These are phyloP conservation scores for Bauhinia variegata DNA, from an alignment of 306 rosid species.

Conservation along the genomic window DNA sequence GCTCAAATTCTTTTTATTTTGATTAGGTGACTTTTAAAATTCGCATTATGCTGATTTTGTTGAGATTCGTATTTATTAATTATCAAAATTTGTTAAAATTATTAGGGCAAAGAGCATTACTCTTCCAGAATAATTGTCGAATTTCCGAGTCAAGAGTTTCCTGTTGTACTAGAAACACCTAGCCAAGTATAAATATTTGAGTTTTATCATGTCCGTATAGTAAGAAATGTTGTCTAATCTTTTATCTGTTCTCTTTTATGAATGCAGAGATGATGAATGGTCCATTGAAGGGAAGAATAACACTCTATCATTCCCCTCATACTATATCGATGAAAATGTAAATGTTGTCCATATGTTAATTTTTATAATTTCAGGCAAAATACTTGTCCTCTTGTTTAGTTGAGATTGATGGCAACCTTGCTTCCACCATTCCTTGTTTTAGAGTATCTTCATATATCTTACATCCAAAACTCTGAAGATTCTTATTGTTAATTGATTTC, in stretches of 20 bases:
- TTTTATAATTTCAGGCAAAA: constrained; percentile 31
- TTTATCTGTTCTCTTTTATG: constrained; percentile 38
- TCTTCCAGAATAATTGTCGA: constrained; percentile 13
- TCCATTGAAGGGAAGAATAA: constrained; percentile 79
- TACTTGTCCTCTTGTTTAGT: constrained; percentile 18
- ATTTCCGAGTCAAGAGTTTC: constrained; percentile 17
- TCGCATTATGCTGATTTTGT: too few relatives aligned
- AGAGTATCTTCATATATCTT: neutral
- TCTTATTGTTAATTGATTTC: constrained; percentile 25
- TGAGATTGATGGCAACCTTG: constrained; percentile 30
- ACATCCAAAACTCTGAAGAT: constrained; percentile 17
- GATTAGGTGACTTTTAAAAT: too few relatives aligned
- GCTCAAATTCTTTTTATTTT: too few relatives aligned
- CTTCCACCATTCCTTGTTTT: constrained; percentile 29
- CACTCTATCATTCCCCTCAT: constrained; percentile 86
- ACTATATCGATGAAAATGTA: constrained; percentile 98
- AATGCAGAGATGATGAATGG: constrained; percentile 95
- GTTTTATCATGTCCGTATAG: constrained; percentile 22
- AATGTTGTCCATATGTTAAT: constrained; percentile 41
- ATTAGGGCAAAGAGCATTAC: too few relatives aligned
- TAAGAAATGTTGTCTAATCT: constrained; percentile 26
- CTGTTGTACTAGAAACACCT: constrained; percentile 16
- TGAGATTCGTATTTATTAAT: too few relatives aligned
- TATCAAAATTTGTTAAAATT: too few relatives aligned
- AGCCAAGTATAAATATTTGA: constrained; percentile 16